Evolutionary conservation across 2,329 filamentous ascomycete genomes (phyloP).

Genomic region (Escovopsis sp.): DNA sequence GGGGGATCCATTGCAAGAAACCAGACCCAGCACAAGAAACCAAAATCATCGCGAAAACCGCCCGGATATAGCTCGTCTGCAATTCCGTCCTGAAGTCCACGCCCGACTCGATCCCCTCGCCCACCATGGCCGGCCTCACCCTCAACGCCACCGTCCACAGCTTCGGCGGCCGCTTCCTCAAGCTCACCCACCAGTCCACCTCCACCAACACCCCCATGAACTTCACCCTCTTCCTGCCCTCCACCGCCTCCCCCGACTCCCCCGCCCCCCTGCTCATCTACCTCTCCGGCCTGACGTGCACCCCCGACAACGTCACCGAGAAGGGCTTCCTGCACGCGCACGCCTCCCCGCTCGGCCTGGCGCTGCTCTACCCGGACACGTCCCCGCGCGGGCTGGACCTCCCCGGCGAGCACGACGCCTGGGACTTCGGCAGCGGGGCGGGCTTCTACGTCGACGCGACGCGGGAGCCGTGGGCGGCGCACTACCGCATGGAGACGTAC

Average conservation of each 20-base stretch:
- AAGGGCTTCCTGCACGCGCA: constrained; percentile 84
- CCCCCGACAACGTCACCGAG: constrained; percentile 69
- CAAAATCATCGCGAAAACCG: no score
- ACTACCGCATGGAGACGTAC: constrained; percentile 94
- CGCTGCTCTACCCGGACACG: constrained; percentile 91
- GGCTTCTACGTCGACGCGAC: constrained; percentile 92
- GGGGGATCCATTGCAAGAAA: no score
- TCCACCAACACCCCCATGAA: constrained; percentile 78
- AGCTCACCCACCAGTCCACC: constrained; percentile 72
- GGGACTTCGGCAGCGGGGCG: constrained; percentile 83
- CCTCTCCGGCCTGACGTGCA: constrained; percentile 88
- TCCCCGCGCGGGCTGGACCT: constrained; percentile 73
- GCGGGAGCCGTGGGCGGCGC: constrained; percentile 51
- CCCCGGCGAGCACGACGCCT: constrained; percentile 70
- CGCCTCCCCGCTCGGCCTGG: constrained; percentile 67
- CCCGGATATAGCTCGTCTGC: no score
- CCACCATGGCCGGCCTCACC: constrained; percentile 26
- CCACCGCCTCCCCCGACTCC: constrained; percentile 38
- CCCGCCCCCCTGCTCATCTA: constrained; percentile 77
- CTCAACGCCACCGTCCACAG: constrained; percentile 79
- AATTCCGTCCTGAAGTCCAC: no score
- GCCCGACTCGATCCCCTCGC: no score
- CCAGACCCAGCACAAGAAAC: no score
- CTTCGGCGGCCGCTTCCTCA: constrained; percentile 89
- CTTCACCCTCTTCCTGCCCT: constrained; percentile 82